These are phyloP conservation scores for Kondoa subrosea DNA, from an alignment of 768 basidiomycete species.

Conservation along the genomic window DNA sequence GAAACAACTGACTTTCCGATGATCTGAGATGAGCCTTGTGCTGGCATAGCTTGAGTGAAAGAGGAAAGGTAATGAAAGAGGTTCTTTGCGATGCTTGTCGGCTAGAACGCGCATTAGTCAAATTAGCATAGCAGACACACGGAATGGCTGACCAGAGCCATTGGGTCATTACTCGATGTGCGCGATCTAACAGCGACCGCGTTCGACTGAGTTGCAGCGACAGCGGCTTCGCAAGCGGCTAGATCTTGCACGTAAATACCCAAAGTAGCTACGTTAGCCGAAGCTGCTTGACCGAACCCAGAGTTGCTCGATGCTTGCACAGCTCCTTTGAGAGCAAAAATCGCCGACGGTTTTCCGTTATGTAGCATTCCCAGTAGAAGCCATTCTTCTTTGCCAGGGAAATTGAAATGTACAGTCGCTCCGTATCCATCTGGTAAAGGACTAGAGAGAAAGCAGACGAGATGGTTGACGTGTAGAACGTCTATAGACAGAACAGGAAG, in stretches of 20 bases:
- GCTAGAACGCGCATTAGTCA: neutral
- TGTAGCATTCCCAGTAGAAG: conserved; percentile 8
- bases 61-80: conserved; percentile 20
- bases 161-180: neutral
- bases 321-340: conserved; percentile 14
- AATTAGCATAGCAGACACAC: neutral
- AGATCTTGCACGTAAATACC: conserved; percentile 13
- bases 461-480: conserved; percentile 1
- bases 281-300: conserved; percentile 1
- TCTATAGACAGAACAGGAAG: neutral
- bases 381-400: neutral
- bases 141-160: neutral
- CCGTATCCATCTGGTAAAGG: conserved; percentile 6
- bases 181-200: neutral
- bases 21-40: neutral
- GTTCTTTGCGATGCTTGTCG: conserved; percentile 19
- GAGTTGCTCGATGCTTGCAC: neutral
- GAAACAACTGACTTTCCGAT: conserved; percentile 1
- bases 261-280: conserved; percentile 6
- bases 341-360: conserved; percentile 18
- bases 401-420: neutral
- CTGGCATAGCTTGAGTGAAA: conserved; percentile 13
- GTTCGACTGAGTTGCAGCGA: conserved; percentile 1
- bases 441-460: conserved; percentile 3
- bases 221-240: conserved; percentile 11